phyloP scores from a whole-genome alignment of 371 early-diverging fungal genomes.

The Mucor sp. region DNA sequence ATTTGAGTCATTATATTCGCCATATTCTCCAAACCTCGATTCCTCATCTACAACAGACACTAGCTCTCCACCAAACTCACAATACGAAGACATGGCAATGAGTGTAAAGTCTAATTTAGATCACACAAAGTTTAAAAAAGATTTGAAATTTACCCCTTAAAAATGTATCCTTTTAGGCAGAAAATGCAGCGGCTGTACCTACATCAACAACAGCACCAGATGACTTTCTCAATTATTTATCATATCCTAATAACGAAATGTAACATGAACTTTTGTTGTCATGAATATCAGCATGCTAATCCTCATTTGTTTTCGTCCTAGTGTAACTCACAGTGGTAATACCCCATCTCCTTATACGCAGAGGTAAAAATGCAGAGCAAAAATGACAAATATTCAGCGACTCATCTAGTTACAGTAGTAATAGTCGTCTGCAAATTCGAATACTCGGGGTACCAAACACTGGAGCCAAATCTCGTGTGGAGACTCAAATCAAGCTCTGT shows the following conservation, averaged over 20 bases:
- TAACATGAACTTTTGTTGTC: neutral
- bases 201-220: neutral
- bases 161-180: neutral
- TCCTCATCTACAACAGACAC: neutral
- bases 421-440: conserved; percentile 32
- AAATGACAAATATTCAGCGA: neutral
- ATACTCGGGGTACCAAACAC: conserved; percentile 71
- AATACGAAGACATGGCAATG: conserved; percentile 1
- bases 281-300: neutral
- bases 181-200: neutral
- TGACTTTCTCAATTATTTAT: conserved; percentile 5
- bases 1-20: neutral
- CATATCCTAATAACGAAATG: neutral
- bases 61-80: conserved; percentile 1
- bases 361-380: neutral
- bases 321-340: neutral
- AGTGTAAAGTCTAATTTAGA: neutral
- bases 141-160: neutral
- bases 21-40: neutral
- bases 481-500: conserved; percentile 90
- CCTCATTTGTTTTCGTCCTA: neutral
- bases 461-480: conserved; percentile 89
- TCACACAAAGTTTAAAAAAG: neutral
- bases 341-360: neutral
- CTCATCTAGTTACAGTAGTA: neutral